phyloP scores from a whole-genome alignment of 2,329 filamentous ascomycete genomes.

The Didymellaceae sp. region DNA sequence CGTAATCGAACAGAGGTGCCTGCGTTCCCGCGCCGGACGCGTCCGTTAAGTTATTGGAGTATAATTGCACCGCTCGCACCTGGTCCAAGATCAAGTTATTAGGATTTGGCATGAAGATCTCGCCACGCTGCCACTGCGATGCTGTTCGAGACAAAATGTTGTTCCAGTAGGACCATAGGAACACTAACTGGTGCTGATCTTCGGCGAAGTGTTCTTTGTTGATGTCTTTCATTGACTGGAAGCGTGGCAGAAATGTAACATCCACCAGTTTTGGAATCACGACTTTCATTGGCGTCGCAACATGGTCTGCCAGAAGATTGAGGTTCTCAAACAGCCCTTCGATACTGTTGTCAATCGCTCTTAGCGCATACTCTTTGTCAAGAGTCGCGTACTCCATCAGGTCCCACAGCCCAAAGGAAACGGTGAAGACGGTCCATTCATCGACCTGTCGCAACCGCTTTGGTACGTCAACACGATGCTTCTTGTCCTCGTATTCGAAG shows the following conservation, averaged over 20 bases:
- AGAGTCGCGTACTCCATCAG: conserved; percentile 42
- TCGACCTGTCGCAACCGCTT: conserved; percentile 28
- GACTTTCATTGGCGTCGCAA: conserved; percentile 32
- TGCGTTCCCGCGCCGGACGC: conserved; percentile 41
- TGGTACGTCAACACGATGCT: conserved; percentile 24
- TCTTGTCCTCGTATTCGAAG: conserved; percentile 35
- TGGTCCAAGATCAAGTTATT: conserved; percentile 45
- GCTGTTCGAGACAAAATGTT: conserved; percentile 38
- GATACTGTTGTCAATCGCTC: conserved; percentile 43
- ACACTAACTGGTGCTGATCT: conserved; percentile 43
- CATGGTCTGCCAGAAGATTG: conserved; percentile 40
- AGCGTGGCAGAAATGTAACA: conserved; percentile 46
- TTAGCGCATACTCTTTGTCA: conserved; percentile 35
- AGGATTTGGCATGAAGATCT: conserved; percentile 42
- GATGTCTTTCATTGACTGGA: conserved; percentile 33
- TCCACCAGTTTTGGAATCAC: conserved; percentile 44
- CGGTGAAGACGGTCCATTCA: conserved; percentile 45
- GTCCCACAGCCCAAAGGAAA: conserved; percentile 49
- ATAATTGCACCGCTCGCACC: conserved; percentile 42
- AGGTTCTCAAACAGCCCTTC: conserved; percentile 43
- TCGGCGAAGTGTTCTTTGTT: conserved; percentile 37
- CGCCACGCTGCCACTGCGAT: conserved; percentile 38
- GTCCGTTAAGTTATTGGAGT: conserved; percentile 41
- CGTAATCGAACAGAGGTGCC: conserved; percentile 42
- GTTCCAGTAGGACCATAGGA: conserved; percentile 47